These are phyloP conservation scores for Effrenium voratum DNA, from an alignment of 73 alveolate genomes.

Conservation along the genomic window DNA sequence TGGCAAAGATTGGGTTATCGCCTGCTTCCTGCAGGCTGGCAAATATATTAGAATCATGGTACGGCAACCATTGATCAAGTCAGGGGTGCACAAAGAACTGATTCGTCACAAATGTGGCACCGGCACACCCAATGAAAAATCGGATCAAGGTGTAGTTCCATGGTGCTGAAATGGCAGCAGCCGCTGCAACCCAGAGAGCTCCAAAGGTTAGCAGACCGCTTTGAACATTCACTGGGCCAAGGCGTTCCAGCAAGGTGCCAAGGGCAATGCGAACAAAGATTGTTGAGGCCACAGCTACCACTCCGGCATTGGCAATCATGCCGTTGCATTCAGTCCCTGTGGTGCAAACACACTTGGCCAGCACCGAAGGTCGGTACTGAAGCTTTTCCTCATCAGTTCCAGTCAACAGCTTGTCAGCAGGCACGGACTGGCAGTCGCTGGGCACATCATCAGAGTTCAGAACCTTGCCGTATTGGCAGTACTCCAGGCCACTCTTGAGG, in stretches of 20 bases:
- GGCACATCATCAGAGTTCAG: not conserved
- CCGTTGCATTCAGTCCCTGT: too few species aligned
- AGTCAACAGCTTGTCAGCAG: not conserved
- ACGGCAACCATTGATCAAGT: too few species aligned
- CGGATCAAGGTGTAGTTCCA: constrained; percentile 41
- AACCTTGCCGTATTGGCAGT: constrained; percentile 11
- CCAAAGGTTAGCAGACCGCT: not conserved
- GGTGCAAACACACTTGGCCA: too few species aligned
- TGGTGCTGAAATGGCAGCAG: not conserved
- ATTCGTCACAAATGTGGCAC: constrained; percentile 24
- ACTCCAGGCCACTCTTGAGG: constrained; percentile 2
- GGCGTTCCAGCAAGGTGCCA: constrained; percentile 1
- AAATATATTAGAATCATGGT: too few species aligned
- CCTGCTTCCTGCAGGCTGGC: too few species aligned
- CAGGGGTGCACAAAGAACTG: too few species aligned
- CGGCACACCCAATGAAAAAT: constrained; percentile 11
- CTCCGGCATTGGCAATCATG: too few species aligned
- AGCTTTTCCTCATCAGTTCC: not conserved
- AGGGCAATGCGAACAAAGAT: too few species aligned
- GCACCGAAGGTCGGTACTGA: too few species aligned
- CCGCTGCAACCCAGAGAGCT: constrained; percentile 19
- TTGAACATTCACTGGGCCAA: constrained; percentile 12
- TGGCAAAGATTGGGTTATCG: too few species aligned
- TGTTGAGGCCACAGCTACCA: too few species aligned
- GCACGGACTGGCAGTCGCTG: constrained; percentile 7